phyloP scores from a whole-genome alignment of 257 asterid genomes.

The Solanum ossicruentum region DNA sequence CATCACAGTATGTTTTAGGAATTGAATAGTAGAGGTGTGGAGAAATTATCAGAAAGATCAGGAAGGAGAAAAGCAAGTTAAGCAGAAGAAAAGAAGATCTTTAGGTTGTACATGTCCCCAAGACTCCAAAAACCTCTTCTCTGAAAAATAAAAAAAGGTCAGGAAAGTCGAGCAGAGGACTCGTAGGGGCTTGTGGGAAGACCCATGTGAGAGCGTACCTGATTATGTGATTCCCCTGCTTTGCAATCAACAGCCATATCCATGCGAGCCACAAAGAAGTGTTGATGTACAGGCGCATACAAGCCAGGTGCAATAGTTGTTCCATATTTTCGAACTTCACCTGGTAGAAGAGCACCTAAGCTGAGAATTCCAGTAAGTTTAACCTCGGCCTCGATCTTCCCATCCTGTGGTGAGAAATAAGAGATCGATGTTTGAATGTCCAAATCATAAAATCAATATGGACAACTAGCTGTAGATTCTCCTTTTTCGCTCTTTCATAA shows the following conservation, averaged over 20 bases:
- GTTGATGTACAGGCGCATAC: conserved; percentile 26
- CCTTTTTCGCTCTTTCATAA: background rate
- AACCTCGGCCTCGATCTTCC: conserved; percentile 22
- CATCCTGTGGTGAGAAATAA: conserved; percentile 8
- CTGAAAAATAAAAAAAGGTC: background rate
- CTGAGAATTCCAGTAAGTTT: conserved; percentile 24
- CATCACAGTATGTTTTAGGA: background rate
- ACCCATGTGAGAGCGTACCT: background rate
- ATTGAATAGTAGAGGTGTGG: background rate
- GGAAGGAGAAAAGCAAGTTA: background rate
- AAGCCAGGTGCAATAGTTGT: conserved; percentile 23
- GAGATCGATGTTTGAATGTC: background rate
- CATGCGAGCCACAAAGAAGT: conserved; percentile 25
- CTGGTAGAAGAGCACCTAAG: conserved; percentile 31
- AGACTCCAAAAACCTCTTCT: background rate
- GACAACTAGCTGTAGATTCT: background rate
- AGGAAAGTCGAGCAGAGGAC: background rate
- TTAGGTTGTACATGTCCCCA: background rate
- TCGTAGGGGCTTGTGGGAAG: background rate
- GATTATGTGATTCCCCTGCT: conserved; percentile 22
- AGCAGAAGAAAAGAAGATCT: background rate
- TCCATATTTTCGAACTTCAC: conserved; percentile 26
- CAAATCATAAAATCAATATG: background rate
- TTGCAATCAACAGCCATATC: conserved; percentile 27
- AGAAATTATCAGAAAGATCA: background rate